Evolutionary conservation across 179 eudicot genomes (phyloP).

Genomic region (Patellifolia procumbens): DNA sequence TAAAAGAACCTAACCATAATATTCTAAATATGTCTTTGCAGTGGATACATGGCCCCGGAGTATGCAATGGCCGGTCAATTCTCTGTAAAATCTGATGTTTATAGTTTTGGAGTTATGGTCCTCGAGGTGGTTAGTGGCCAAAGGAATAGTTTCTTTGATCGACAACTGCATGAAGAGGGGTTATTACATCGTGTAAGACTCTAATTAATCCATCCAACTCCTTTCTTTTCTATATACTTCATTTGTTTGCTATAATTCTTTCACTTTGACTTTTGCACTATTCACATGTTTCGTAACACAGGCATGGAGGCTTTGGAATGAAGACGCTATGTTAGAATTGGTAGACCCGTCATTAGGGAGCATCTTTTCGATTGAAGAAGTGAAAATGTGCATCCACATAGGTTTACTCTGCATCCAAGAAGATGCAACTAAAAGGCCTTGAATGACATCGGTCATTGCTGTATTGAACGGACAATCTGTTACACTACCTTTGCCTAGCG

Average conservation of each 20-base stretch:
- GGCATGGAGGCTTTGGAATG: conserved; percentile 38
- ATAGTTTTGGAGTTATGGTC: neutral
- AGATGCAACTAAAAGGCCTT: conserved; percentile 13
- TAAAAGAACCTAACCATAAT: too few relatives aligned
- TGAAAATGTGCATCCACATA: conserved; percentile 28
- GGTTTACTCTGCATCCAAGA: conserved; percentile 36
- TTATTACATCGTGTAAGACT: neutral
- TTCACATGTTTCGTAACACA: neutral
- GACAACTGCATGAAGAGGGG: neutral
- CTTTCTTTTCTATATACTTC: neutral
- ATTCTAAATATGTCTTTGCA: neutral
- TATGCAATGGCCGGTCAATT: neutral
- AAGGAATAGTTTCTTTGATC: neutral
- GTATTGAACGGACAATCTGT: neutral
- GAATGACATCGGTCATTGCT: conserved; percentile 18
- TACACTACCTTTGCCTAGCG: neutral
- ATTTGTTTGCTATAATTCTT: too few relatives aligned
- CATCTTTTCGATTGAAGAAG: conserved; percentile 16
- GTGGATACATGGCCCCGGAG: conserved; percentile 5
- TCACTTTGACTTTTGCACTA: too few relatives aligned
- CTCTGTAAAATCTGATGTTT: neutral
- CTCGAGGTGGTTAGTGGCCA: neutral
- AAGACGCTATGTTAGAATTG: neutral
- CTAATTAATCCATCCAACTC: neutral
- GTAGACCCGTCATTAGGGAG: neutral